A percentile compares a stretch with the other conserved stretches of the same genome.
phyloP scores from a whole-genome alignment of 2,329 filamentous ascomycete species.

The Xylogone sp. region DNA sequence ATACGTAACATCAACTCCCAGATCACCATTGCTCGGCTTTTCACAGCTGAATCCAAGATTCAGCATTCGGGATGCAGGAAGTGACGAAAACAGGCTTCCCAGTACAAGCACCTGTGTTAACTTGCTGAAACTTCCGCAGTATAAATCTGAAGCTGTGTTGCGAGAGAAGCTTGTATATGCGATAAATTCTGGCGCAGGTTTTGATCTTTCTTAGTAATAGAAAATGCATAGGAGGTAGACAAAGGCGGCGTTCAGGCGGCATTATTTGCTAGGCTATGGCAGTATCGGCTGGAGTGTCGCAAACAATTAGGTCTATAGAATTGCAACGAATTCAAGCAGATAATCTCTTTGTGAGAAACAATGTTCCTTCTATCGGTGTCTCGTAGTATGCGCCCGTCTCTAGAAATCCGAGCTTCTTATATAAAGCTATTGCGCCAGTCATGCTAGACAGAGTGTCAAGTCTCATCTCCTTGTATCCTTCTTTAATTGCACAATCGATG shows the following conservation, averaged over 20 bases:
- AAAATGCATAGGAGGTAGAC: neutral
- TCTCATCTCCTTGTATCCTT: constrained; percentile 48
- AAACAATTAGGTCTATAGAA: neutral
- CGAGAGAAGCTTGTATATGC: constrained; percentile 85
- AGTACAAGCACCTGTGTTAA: constrained; percentile 97
- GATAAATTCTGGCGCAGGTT: constrained; percentile 84
- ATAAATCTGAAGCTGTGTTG: constrained; percentile 61
- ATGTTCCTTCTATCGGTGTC: constrained; percentile 47
- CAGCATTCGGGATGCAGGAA: constrained; percentile 80
- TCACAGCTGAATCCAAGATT: constrained; percentile 80
- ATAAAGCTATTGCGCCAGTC: constrained; percentile 45
- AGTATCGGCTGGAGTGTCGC: neutral
- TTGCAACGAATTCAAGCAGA: constrained; percentile 1
- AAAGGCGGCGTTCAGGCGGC: neutral
- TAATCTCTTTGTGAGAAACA: constrained; percentile 40
- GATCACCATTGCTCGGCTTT: constrained; percentile 87
- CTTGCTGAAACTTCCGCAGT: constrained; percentile 84
- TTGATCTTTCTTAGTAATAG: constrained; percentile 64
- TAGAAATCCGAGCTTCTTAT: constrained; percentile 46
- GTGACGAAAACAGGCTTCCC: constrained; percentile 73
- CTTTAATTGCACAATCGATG: constrained; percentile 37
- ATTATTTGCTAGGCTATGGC: neutral
- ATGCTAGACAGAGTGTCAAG: constrained; percentile 54
- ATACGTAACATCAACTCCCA: constrained; percentile 90
- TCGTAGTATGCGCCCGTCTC: constrained; percentile 51